These are phyloP conservation scores for Rhamnella rubrinervis DNA, from an alignment of 331 rosid genomes.

Conservation along the genomic window DNA sequence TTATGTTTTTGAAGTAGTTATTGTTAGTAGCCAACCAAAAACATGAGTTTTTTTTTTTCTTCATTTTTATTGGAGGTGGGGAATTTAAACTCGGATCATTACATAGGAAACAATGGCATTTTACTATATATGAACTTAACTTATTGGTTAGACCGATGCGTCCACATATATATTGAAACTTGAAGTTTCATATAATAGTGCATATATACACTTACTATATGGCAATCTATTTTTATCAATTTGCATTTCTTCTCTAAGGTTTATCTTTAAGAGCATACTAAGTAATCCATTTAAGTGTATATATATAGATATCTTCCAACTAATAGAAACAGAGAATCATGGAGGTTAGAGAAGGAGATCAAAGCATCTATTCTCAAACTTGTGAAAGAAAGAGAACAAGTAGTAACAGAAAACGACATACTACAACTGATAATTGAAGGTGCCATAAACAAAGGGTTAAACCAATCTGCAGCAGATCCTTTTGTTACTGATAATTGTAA, in stretches of 20 bases:
- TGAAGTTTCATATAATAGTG: too few species aligned
- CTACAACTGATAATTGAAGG: conserved; percentile 2
- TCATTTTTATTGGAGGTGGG: too few species aligned
- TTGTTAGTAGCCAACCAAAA: too few species aligned
- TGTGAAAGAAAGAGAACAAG: conserved; percentile 1
- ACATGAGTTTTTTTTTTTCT: too few species aligned
- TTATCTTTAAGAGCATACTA: too few species aligned
- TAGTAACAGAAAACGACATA: not conserved
- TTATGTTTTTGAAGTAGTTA: too few species aligned
- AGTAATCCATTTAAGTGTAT: not conserved
- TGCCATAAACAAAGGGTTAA: not conserved
- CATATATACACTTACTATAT: too few species aligned
- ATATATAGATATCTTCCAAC: conserved; percentile 10
- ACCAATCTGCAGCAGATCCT: not conserved
- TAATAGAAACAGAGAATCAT: conserved; percentile 8
- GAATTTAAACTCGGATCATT: too few species aligned
- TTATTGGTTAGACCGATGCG: too few species aligned
- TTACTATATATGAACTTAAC: too few species aligned
- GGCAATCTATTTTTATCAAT: not conserved
- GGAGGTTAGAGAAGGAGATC: conserved; percentile 14
- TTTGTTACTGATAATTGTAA: conserved; percentile 10
- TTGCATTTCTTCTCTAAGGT: not conserved
- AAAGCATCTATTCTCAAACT: not conserved
- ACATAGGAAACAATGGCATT: too few species aligned
- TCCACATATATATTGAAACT: too few species aligned